A percentile compares a stretch with the other conserved stretches of the same genome.
Evolutionary conservation across 768 basidiomycete species (phyloP).

Genomic region (Grammothele lineata): DNA sequence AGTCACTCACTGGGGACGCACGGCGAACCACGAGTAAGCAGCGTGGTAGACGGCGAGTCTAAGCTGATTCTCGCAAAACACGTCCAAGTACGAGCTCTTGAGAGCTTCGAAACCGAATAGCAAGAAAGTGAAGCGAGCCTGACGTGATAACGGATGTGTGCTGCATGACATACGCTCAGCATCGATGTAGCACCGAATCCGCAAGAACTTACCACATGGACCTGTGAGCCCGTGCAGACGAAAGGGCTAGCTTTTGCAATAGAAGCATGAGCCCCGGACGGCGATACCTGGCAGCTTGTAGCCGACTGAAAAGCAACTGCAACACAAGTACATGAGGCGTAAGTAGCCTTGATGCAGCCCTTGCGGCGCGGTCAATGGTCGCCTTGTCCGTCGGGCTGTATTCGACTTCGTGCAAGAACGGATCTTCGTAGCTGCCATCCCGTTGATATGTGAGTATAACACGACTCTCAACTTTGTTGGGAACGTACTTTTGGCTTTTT

Average conservation of each 20-base stretch:
- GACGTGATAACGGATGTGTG: slow-evolving; percentile 88
- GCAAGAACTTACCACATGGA: slow-evolving; percentile 70
- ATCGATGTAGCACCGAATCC: too few relatives aligned
- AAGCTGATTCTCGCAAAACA: slow-evolving; percentile 70
- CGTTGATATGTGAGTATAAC: too few relatives aligned
- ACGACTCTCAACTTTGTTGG: too few relatives aligned
- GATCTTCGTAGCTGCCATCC: slow-evolving; percentile 69
- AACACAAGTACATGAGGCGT: slow-evolving; percentile 81
- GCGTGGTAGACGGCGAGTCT: slow-evolving; percentile 73
- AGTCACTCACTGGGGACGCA: slow-evolving; percentile 76
- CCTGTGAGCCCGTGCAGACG: slow-evolving; percentile 68
- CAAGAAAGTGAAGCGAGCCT: slow-evolving; percentile 85
- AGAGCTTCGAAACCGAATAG: slow-evolving; percentile 91
- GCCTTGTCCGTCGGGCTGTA: slow-evolving; percentile 91
- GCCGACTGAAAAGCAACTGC: slow-evolving; percentile 84
- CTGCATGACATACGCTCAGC: too few relatives aligned
- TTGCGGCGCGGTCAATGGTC: slow-evolving; percentile 66
- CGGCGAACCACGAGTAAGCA: slow-evolving; percentile 91
- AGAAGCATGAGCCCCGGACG: slow-evolving; percentile 81
- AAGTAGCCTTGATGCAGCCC: slow-evolving; percentile 69
- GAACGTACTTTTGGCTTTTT: slow-evolving; percentile 66
- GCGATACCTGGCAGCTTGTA: slow-evolving; percentile 91
- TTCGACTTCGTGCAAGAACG: slow-evolving; percentile 79
- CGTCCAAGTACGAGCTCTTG: slow-evolving; percentile 83
- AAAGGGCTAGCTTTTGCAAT: slow-evolving; percentile 77